Evolutionary conservation across 148 eudicot species (phyloP), one percentile per base, ranked within the genome.

Genomic region (Rhododendron griersonianum): DNA sequence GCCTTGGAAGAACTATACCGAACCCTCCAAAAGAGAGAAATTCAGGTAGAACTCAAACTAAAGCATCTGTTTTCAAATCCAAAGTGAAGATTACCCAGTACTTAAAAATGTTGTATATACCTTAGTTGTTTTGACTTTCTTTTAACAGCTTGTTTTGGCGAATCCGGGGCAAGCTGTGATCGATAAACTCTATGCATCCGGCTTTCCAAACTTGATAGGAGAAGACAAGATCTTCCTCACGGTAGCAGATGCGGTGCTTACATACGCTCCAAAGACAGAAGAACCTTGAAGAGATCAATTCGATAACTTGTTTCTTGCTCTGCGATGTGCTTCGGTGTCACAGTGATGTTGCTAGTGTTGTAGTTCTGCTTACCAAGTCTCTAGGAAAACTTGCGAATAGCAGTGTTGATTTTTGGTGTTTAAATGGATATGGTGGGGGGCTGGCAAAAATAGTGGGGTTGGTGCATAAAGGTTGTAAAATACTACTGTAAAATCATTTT

Each of bases 171-270:
- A 85, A 9, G 85, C 84, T 25, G 93, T 94, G 55, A 78, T 91
- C 61, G 89, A 91, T 59, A 93, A 94, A 84, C 88, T 94, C 44
- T 88, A 94, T 21, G 91, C 91, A 45, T 87, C 97, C 1, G 44
- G 84, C 0, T 92, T 91, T 18, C 84, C 89, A 35, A 85, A 73
- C 8, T 15, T 85, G 81, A 78, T 94, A 0, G 95, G 94, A 65
- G 91, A 93, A 86, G 93, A 92, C 87, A 90, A 91, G 65, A 92
- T 94, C 84, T 92, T 88, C 87, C 91, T 92, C 33, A 93, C 93
- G 0, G 95, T 93, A 9, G 95, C 80, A 21, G 92, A 94, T 50
- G 95, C 95, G 1, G 90, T 94, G 84, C 87, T 83, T 30, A 89
- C 89, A 0, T 89, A 81, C 16, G 53, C 88, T 28, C 88, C 91